Conservation (phyloP, 202 grass and related monocot species). For the Schoenoplectus tabernaemontani region DNA sequence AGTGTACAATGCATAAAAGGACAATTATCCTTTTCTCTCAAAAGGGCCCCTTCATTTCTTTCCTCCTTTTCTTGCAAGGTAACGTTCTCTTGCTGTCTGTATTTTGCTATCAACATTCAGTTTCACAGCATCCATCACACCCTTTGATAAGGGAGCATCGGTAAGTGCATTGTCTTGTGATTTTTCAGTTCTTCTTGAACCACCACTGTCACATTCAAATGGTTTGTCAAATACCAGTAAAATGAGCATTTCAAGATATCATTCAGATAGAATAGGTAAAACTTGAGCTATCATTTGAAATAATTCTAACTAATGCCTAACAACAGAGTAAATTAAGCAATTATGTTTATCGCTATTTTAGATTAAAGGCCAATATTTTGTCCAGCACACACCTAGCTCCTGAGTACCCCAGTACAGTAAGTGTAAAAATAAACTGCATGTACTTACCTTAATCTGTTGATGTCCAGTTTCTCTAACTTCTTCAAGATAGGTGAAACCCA, state of each 20-base stretch:
- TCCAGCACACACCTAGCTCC: background rate
- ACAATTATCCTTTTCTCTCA: background rate
- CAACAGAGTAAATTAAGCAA: constrained; percentile 5
- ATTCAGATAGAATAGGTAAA: background rate
- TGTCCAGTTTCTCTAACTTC: constrained; percentile 77
- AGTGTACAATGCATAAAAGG: background rate
- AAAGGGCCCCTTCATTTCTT: constrained; percentile 38
- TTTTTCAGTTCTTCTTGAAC: constrained; percentile 24
- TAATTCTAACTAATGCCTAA: background rate
- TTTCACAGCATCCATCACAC: constrained; percentile 31
- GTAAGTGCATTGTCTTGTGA: constrained; percentile 20
- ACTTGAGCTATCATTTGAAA: background rate
- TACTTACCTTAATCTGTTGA: constrained; percentile 67
- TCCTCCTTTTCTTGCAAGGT: constrained; percentile 70
- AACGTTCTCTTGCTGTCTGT: constrained; percentile 79
- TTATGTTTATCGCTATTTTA: constrained; percentile 5
- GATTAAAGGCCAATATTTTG: background rate
- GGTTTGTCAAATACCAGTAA: background rate
- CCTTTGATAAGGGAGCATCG: background rate
- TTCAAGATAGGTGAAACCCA: constrained; percentile 80
- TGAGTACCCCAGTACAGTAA: background rate
- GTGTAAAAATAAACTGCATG: background rate
- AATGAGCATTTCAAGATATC: constrained; percentile 4
- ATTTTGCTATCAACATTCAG: constrained; percentile 70
- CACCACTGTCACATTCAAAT: constrained; percentile 47